phyloP scores from a whole-genome alignment of 2,329 filamentous ascomycete species.

The Tolypocladium amazonense region DNA sequence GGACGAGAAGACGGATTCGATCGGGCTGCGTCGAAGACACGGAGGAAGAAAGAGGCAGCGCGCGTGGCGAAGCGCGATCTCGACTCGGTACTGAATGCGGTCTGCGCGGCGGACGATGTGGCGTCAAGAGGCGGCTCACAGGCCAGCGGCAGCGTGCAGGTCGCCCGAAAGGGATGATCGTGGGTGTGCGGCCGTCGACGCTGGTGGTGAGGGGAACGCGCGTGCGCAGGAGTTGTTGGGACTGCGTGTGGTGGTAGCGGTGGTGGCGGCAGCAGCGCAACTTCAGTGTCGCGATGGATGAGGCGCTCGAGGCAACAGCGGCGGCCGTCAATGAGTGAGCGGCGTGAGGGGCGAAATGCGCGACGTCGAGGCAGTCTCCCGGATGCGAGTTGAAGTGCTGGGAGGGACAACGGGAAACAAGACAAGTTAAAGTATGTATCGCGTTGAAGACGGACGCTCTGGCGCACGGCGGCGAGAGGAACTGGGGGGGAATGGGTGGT shows the following conservation, averaged over 20 bases:
- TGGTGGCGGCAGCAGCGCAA: background rate
- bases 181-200: background rate
- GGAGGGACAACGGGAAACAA: background rate
- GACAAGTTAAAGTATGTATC: background rate
- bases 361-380: background rate
- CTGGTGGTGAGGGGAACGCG: background rate
- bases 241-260: background rate
- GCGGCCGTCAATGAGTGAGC: background rate
- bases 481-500: background rate
- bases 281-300: background rate
- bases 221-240: background rate
- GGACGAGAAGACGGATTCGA: background rate
- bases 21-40: background rate
- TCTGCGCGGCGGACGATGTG: constrained; percentile 1
- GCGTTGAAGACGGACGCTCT: background rate
- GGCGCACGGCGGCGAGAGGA: background rate
- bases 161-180: background rate
- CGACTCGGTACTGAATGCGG: background rate
- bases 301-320: background rate
- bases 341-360: background rate
- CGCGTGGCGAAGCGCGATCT: background rate
- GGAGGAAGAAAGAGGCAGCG: background rate
- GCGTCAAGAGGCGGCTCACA: constrained; percentile 1
- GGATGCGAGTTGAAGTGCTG: background rate
- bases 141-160: background rate